phyloP scores from a whole-genome alignment of 1,139 yeast species.

The Lodderomyces jiufengensis region DNA sequence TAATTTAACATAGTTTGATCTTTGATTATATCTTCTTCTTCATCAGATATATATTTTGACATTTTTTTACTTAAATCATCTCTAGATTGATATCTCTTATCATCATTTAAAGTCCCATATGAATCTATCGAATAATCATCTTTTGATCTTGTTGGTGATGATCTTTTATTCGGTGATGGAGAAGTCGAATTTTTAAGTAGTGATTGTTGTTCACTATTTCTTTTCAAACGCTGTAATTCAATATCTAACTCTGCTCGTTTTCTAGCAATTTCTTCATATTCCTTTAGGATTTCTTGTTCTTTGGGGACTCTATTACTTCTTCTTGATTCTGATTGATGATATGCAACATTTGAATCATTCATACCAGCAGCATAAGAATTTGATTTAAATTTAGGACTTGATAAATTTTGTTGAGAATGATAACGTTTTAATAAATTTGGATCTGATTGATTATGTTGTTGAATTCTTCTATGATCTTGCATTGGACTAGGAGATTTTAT shows the following conservation, averaged over 20 bases:
- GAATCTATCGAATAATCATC: constrained; percentile 23
- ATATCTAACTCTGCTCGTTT: constrained; percentile 40
- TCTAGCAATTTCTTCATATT: constrained; percentile 28
- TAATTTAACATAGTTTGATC: constrained; percentile 10
- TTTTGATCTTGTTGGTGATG: constrained; percentile 1
- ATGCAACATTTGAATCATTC: constrained; percentile 1
- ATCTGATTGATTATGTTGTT: constrained; percentile 13
- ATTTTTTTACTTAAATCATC: constrained; percentile 40
- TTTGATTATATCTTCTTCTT: constrained; percentile 18
- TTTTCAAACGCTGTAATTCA: constrained; percentile 37
- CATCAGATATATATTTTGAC: constrained; percentile 26
- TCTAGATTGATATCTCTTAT: constrained; percentile 28
- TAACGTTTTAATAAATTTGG: constrained; percentile 3
- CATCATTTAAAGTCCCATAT: constrained; percentile 27
- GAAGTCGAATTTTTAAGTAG: constrained; percentile 1
- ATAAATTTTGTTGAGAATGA: constrained; percentile 6
- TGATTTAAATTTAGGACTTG: constrained; percentile 4
- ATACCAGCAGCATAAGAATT: constrained; percentile 9
- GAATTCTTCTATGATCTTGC: constrained; percentile 17
- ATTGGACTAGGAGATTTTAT: constrained; percentile 17
- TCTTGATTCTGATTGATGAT: constrained; percentile 17
- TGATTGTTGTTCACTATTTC: constrained; percentile 7
- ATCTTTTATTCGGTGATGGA: neutral
- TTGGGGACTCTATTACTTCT: constrained; percentile 17
- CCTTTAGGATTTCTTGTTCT: constrained; percentile 15